A percentile compares a stretch with the other conserved stretches of the same genome.
Conservation (phyloP, 768 basidiomycete genomes). For the Russula lepida region DNA sequence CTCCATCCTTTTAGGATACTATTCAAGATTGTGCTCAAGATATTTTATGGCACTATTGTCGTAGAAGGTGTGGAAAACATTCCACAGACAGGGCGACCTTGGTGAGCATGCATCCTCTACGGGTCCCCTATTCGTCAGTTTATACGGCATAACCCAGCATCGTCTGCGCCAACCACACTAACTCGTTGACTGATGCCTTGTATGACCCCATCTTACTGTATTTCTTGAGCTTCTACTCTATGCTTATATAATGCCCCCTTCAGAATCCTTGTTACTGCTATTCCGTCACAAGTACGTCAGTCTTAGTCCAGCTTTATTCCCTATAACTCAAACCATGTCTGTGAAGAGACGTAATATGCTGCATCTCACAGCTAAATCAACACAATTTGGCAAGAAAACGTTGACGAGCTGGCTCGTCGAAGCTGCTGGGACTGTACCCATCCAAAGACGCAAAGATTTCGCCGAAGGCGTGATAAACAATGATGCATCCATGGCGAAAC, state of each 20-base stretch:
- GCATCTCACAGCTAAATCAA: slow-evolving; percentile 80
- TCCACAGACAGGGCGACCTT: slow-evolving; percentile 64
- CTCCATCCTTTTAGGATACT: slow-evolving; percentile 39
- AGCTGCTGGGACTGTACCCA: slow-evolving; percentile 78
- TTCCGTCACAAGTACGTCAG: slow-evolving; percentile 52
- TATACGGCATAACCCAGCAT: slow-evolving; percentile 41
- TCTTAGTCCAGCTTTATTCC: not conserved
- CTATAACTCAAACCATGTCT: not conserved
- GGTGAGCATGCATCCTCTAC: slow-evolving; percentile 35
- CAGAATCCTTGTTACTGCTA: slow-evolving; percentile 65
- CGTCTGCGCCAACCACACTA: slow-evolving; percentile 80
- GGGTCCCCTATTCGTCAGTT: not conserved
- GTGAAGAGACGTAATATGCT: slow-evolving; percentile 66
- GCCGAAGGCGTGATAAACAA: slow-evolving; percentile 53
- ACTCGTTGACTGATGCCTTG: slow-evolving; percentile 82
- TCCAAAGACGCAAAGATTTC: slow-evolving; percentile 69
- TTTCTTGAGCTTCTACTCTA: not conserved
- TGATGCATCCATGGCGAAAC: slow-evolving; percentile 52
- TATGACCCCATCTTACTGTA: slow-evolving; percentile 30
- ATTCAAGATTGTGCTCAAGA: slow-evolving; percentile 78
- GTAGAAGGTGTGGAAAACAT: slow-evolving; percentile 69
- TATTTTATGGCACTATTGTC: slow-evolving; percentile 86
- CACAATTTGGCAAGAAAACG: slow-evolving; percentile 73
- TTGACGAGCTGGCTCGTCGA: slow-evolving; percentile 91
- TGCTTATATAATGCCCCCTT: not conserved